These are phyloP conservation scores for Colletotrichum brevisporum DNA, from an alignment of 2,329 filamentous ascomycete genomes.

Conservation along the genomic window DNA sequence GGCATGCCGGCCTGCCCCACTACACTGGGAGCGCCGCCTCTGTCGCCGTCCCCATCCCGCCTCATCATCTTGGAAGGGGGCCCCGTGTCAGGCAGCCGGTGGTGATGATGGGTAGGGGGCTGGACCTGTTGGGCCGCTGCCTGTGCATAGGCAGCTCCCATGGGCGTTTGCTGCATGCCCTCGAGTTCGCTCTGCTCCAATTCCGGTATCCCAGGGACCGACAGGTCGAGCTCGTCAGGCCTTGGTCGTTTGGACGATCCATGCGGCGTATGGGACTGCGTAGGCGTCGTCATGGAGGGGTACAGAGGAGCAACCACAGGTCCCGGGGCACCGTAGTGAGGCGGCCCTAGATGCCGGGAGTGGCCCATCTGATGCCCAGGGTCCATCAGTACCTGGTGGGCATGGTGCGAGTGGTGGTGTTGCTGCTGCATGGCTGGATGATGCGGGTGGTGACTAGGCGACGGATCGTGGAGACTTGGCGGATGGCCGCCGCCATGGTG, in stretches of 20 bases:
- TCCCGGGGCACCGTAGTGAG: conserved; percentile 65
- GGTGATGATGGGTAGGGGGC: conserved; percentile 81
- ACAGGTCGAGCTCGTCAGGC: conserved; percentile 72
- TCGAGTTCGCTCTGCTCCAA: conserved; percentile 70
- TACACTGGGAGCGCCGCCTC: conserved; percentile 81
- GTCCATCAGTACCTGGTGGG: conserved; percentile 70
- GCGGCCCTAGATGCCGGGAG: conserved; percentile 64
- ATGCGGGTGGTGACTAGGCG: conserved; percentile 58
- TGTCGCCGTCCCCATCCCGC: conserved; percentile 68
- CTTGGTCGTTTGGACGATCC: conserved; percentile 64
- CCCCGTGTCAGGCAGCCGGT: conserved; percentile 81
- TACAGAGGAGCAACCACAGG: conserved; percentile 68
- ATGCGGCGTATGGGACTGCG: conserved; percentile 49
- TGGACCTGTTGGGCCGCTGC: conserved; percentile 60
- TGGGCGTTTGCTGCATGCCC: conserved; percentile 66
- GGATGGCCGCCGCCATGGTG: conserved; percentile 60
- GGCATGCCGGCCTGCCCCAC: conserved; percentile 93
- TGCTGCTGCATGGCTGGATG: conserved; percentile 58
- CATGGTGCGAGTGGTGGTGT: conserved; percentile 63
- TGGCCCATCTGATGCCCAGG: conserved; percentile 65
- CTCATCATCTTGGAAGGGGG: conserved; percentile 78
- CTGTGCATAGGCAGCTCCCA: conserved; percentile 67
- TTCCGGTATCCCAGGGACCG: conserved; percentile 63
- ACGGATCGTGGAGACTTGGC: conserved; percentile 61
- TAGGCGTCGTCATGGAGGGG: conserved; percentile 61